Base-by-base conservation (phyloP, 31 red algal species). In the Asparagopsis taxiformis region DNA sequence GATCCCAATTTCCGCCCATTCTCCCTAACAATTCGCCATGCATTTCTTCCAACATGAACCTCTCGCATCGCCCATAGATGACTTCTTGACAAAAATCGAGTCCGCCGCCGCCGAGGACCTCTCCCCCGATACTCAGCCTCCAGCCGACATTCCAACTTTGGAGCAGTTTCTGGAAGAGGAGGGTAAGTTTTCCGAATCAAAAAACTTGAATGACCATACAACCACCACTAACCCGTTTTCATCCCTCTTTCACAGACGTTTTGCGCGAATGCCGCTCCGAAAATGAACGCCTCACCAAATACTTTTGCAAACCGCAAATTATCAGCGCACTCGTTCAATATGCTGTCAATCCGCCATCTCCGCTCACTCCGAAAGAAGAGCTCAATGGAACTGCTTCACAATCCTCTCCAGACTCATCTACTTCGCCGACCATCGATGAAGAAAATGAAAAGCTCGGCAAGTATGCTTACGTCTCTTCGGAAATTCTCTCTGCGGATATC, bases 191-290 rank as follows among this genome's bases (percentile, higher is more conserved):
- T n/a, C n/a, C n/a, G n/a, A n/a, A n/a, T n/a, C n/a, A n/a, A n/a
- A n/a, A n/a, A n/a, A n/a, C n/a, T n/a, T n/a, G n/a, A n/a, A n/a
- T n/a, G n/a, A n/a, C n/a, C n/a, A n/a, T n/a, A n/a, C n/a, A n/a
- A n/a, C n/a, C n/a, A n/a, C n/a, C n/a, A n/a, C n/a, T 43, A 36
- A 8, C 33, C 16, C 30, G 39, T 3, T 50, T 46, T 57, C 33
- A 23, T 13, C 22, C 44, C 13, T 74, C 66, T 74, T 23, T 80
- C 11, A 24, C 53, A 22, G 59, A 62, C n/a, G 61, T 84, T 22
- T 32, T 77, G 26, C 70, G 77, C 20, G 87, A 91, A 32, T 76
- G 69, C 48, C 87, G 87, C 56, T 50, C 70, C 29, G 87, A 91
- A 5, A 91, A 91, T 57, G 35, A 19, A 0, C 77, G 77, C 11